phyloP scores from a whole-genome alignment of 225 moss, liverwort and hornwort genomes.

The Anthoceros angustus region DNA sequence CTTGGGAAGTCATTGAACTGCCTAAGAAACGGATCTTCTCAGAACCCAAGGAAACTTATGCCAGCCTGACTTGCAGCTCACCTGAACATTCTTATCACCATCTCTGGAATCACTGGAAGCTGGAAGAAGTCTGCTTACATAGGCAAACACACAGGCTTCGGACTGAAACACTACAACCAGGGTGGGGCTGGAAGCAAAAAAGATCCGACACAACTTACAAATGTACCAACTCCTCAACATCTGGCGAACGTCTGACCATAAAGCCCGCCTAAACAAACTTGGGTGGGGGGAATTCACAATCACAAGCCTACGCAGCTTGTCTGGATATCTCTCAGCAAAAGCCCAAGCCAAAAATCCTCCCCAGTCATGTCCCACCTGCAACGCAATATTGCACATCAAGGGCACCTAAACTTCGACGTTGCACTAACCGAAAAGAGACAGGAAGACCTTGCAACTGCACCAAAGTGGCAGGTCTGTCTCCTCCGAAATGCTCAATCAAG shows the following conservation, averaged over 20 bases:
- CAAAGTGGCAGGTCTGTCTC: constrained; percentile 45
- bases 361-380: constrained; percentile 80
- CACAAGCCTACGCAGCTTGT: constrained; percentile 46
- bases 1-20: no score
- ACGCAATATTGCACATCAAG: not conserved
- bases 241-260: constrained; percentile 33
- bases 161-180: not conserved
- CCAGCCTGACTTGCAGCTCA: not conserved
- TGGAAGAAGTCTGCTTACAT: constrained; percentile 4
- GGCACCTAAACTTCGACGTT: not conserved
- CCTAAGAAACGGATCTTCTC: constrained; percentile 5
- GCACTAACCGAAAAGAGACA: not conserved
- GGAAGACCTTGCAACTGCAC: constrained; percentile 19
- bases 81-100: not conserved
- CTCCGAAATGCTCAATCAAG: constrained; percentile 47
- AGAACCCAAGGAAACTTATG: not conserved
- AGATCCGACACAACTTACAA: constrained; percentile 13
- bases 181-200: not conserved
- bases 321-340: constrained; percentile 56
- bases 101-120: not conserved
- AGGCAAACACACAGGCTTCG: not conserved
- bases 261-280: constrained; percentile 16
- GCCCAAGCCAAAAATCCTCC: constrained; percentile 57
- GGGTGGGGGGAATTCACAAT: constrained; percentile 30
- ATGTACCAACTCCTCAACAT: constrained; percentile 52